Evolutionary conservation across 768 basidiomycete species (phyloP).

Genomic region (Boletellus emodensis): DNA sequence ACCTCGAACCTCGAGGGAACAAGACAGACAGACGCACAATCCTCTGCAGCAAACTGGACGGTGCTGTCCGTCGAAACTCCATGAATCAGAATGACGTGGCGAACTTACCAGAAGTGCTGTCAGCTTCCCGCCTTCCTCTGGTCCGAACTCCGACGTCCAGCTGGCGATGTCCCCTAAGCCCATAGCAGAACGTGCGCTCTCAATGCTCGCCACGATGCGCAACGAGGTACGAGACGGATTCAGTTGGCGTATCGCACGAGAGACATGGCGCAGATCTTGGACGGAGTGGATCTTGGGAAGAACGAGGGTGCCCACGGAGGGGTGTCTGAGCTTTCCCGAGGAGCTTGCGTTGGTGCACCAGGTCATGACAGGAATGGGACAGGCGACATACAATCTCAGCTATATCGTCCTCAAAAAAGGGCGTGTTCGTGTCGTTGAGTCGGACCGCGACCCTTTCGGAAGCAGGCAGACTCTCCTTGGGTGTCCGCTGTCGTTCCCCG

Average conservation of each 20-base stretch:
- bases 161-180: slow-evolving; percentile 66
- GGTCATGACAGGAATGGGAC: not conserved
- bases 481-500: slow-evolving; percentile 21
- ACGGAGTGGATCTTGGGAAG: slow-evolving; percentile 81
- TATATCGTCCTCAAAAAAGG: slow-evolving; percentile 65
- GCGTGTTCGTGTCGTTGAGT: slow-evolving; percentile 62
- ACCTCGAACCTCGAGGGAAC: not conserved
- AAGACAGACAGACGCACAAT: slow-evolving; percentile 52
- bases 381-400: slow-evolving; percentile 46
- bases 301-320: slow-evolving; percentile 60
- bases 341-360: slow-evolving; percentile 1
- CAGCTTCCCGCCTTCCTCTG: slow-evolving; percentile 48
- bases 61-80: not conserved
- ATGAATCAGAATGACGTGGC: not conserved
- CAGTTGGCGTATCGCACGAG: slow-evolving; percentile 30
- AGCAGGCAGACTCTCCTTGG: slow-evolving; percentile 36
- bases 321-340: slow-evolving; percentile 39
- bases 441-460: slow-evolving; percentile 61
- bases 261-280: slow-evolving; percentile 61
- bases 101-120: slow-evolving; percentile 53
- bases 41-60: slow-evolving; percentile 87
- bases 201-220: slow-evolving; percentile 75
- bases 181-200: slow-evolving; percentile 72
- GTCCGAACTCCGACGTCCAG: slow-evolving; percentile 53
- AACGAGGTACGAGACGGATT: slow-evolving; percentile 37